Percentiles rank a stretch among this genome's conserved stretches.
Conservation (phyloP, 1,284 basidiomycete species). For the Cryptococcus deneoformans region DNA sequence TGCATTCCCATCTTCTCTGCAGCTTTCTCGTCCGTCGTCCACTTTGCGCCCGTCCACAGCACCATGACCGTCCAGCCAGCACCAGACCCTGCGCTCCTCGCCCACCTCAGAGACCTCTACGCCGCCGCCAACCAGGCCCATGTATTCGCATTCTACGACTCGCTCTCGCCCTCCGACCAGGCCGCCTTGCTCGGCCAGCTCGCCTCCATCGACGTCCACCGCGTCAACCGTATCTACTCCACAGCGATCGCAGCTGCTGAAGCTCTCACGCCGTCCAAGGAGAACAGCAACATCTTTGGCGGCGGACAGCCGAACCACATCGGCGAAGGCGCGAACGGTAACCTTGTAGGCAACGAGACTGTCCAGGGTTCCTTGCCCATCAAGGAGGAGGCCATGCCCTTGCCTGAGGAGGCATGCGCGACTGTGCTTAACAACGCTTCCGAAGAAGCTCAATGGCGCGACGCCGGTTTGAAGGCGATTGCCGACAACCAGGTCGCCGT, state of each 20-base stretch:
- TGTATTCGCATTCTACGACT: conserved; percentile 81
- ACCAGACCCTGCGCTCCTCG: conserved; percentile 22
- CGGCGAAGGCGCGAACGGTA: conserved; percentile 20
- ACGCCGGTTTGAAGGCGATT: conserved; percentile 75
- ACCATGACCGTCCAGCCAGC: neutral
- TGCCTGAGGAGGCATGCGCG: conserved; percentile 71
- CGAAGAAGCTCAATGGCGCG: conserved; percentile 67
- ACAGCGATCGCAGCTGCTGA: conserved; percentile 72
- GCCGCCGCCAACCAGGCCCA: conserved; percentile 81
- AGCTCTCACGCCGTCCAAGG: conserved; percentile 30
- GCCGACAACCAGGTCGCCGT: conserved; percentile 82
- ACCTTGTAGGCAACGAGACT: conserved; percentile 19
- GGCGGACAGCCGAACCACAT: conserved; percentile 67
- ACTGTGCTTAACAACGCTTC: conserved; percentile 58
- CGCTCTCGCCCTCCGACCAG: conserved; percentile 66
- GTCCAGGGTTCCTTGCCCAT: neutral
- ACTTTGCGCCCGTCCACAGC: too few relatives aligned
- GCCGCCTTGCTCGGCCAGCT: conserved; percentile 69
- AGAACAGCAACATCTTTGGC: conserved; percentile 51
- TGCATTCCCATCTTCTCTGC: too few relatives aligned
- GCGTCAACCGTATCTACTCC: conserved; percentile 84
- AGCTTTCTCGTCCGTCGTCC: too few relatives aligned
- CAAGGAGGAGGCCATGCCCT: conserved; percentile 53
- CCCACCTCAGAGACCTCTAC: conserved; percentile 55
- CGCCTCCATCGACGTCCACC: conserved; percentile 75